A percentile compares a stretch with the other conserved stretches of the same genome.
phyloP scores from a whole-genome alignment of 306 rosid species.

The Echinosophora koreensis region DNA sequence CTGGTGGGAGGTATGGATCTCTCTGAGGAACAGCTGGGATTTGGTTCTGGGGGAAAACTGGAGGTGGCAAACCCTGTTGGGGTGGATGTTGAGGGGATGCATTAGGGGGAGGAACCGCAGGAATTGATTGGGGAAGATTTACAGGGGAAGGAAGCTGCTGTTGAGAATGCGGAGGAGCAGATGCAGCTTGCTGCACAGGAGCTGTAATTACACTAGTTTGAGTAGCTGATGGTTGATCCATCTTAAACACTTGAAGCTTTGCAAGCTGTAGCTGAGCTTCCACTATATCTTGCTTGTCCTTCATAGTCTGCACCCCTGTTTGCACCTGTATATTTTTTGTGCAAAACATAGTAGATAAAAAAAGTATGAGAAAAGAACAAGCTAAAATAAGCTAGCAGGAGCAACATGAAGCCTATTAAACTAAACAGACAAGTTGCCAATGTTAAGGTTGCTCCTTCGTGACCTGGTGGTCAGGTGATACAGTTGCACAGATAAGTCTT shows the following conservation, averaged over 20 bases:
- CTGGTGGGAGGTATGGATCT: slow-evolving; percentile 68
- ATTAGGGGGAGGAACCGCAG: slow-evolving; percentile 64
- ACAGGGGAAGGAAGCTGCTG: slow-evolving; percentile 60
- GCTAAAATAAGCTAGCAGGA: not conserved
- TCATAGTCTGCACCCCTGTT: slow-evolving; percentile 71
- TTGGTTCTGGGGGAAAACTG: slow-evolving; percentile 69
- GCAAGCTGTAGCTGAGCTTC: slow-evolving; percentile 75
- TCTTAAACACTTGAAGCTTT: slow-evolving; percentile 65
- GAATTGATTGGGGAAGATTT: slow-evolving; percentile 61
- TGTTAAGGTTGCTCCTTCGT: not conserved
- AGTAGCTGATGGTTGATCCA: slow-evolving; percentile 57
- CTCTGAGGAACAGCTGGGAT: slow-evolving; percentile 66
- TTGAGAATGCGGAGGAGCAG: slow-evolving; percentile 74
- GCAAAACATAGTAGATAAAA: slow-evolving; percentile 39
- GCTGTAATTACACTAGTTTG: slow-evolving; percentile 47
- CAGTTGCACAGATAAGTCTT: not conserved
- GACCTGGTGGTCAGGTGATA: not conserved
- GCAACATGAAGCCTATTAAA: not conserved
- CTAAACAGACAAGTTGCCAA: not conserved
- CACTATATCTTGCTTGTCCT: slow-evolving; percentile 73
- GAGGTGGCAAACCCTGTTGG: slow-evolving; percentile 62
- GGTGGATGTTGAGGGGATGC: slow-evolving; percentile 68
- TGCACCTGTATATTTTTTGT: slow-evolving; percentile 71
- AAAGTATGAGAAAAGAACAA: slow-evolving; percentile 3
- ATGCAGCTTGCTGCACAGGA: slow-evolving; percentile 59